Percentiles rank a stretch among this genome's conserved stretches.
Evolutionary conservation across 2,329 filamentous ascomycete genomes (phyloP).

Genomic region (Coniochaeta ligniaria): DNA sequence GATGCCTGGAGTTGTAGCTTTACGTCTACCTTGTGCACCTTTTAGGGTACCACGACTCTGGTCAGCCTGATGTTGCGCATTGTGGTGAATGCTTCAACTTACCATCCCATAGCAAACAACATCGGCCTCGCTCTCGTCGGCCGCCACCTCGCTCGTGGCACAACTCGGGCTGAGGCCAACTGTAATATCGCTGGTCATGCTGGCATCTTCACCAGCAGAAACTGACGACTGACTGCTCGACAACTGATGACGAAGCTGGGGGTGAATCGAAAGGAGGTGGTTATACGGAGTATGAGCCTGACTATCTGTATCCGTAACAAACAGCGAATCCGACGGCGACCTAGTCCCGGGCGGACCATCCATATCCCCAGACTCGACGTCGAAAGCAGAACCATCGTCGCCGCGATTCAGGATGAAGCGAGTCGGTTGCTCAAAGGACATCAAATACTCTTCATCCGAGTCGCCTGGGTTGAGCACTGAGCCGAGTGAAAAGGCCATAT

Average conservation of each 20-base stretch:
- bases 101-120: slow-evolving; percentile 21
- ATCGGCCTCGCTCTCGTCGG: slow-evolving; percentile 5
- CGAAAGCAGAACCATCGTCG: neutral
- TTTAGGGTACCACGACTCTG: neutral
- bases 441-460: neutral
- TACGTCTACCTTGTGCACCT: slow-evolving; percentile 17
- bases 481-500: neutral
- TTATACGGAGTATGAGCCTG: neutral
- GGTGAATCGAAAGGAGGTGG: neutral
- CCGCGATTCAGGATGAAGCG: neutral
- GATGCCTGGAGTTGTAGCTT: slow-evolving; percentile 12
- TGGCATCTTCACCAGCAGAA: neutral
- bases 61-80: neutral
- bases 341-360: neutral
- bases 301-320: neutral
- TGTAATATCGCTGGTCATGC: neutral
- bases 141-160: neutral
- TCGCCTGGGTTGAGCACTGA: neutral
- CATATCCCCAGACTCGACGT: neutral
- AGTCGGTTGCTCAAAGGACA: neutral
- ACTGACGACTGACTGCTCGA: neutral
- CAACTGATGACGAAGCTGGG: neutral
- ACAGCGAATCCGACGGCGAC: neutral
- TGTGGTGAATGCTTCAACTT: neutral
- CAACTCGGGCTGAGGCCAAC: neutral